Base-by-base conservation (phyloP, 805 yeast species). In the Ogataea philodendri region DNA sequence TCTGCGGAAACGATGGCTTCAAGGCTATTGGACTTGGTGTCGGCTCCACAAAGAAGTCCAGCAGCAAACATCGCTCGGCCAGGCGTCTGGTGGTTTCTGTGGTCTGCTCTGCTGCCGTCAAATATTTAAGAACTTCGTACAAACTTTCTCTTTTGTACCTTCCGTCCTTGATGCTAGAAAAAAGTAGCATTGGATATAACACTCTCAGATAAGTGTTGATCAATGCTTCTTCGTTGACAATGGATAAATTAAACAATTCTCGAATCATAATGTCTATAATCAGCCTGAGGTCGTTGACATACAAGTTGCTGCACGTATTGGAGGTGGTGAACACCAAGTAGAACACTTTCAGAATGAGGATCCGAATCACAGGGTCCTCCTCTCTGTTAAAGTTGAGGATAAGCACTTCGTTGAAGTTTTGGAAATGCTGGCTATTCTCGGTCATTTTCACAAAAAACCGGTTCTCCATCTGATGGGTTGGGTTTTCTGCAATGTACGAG, bases 201-300 rank as follows among this genome's bases (percentile, higher is more conserved):
- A 88, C 87, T 38, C 93, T 69, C 26, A 89, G 60, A 50, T 82
- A 87, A 8, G 87, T 76, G 51, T 81, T 80, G 36, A 84, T 75
- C 25, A 79, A 60, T 7, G 71, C 61, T 39, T 72, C 81, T 23
- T 76, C 74, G 14, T 73, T 74, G 9, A 68, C 71, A 1, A 55
- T 41, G 15, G 88, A 74, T 25, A 86, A 59, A 51, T 89, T 79
- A 46, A 74, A 73, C 35, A 90, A 65, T 54, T 89, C 96, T 35
- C 97, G 65, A 1, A 89, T 68, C 34, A 89, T 67, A 7, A 89
- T 88, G 52, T 87, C 96, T 9, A 84, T 78, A 38, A 89, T 70
- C 5, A 89, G 94, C 49, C 82, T 80, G 40, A 89, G 62, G 55
- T 89, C 97, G 51, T 89, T 89, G 43, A 85, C 66, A 54, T 89